Percentiles rank a stretch among this genome's conserved stretches.
Conservation (phyloP, 164 flowering plant species). For the Piper longum region DNA sequence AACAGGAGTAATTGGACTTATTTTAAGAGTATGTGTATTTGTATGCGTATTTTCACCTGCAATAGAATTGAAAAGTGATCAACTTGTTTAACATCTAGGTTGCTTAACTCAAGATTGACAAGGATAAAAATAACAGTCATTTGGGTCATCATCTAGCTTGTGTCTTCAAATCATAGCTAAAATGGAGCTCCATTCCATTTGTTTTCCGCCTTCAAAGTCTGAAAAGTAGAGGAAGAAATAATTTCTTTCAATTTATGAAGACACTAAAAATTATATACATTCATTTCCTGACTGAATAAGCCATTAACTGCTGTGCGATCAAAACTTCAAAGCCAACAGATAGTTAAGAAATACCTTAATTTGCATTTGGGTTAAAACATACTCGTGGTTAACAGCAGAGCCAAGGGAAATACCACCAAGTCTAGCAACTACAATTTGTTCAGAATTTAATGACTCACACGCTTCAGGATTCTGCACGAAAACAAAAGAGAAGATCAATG, state of each 20-base stretch:
- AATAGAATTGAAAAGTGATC: conserved; percentile 52
- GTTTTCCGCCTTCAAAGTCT: conserved; percentile 65
- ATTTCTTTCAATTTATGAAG: no score
- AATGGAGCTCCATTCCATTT: conserved; percentile 94
- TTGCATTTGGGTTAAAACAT: conserved; percentile 34
- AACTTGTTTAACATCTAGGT: conserved; percentile 55
- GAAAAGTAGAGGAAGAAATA: conserved; percentile 10
- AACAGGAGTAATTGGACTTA: background rate
- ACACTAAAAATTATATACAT: no score
- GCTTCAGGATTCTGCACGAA: conserved; percentile 40
- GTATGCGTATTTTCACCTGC: conserved; percentile 38
- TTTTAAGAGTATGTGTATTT: background rate
- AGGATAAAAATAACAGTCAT: conserved; percentile 34
- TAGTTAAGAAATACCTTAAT: conserved; percentile 39
- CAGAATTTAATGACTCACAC: conserved; percentile 16
- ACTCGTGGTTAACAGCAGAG: conserved; percentile 34
- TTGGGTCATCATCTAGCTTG: conserved; percentile 29
- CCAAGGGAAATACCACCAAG: conserved; percentile 42
- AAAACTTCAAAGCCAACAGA: background rate
- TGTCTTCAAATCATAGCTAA: conserved; percentile 75
- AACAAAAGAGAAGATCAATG: background rate
- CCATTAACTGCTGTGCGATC: no score
- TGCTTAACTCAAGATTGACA: conserved; percentile 38
- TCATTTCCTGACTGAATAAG: no score
- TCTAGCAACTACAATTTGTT: conserved; percentile 45